Evolutionary conservation across 2,329 filamentous ascomycete species (phyloP).

Genomic region (Colletotrichum tropicicola): DNA sequence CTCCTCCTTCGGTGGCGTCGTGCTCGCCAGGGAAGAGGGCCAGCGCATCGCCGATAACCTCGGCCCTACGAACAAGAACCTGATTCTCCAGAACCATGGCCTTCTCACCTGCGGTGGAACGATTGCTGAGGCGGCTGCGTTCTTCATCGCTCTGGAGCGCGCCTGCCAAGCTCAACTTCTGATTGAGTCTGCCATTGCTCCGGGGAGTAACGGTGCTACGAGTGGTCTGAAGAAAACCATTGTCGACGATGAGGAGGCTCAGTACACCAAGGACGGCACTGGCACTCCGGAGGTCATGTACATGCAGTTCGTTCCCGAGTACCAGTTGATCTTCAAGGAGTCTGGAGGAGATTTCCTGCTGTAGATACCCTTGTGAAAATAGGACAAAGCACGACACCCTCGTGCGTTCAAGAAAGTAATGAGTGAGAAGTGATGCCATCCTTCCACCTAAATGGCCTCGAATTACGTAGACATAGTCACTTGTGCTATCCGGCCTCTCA

Average conservation of each 20-base stretch:
- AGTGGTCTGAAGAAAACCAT: conserved; percentile 42
- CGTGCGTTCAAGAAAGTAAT: neutral
- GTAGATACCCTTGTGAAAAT: conserved; percentile 10
- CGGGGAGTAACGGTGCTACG: conserved; percentile 30
- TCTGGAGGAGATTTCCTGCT: conserved; percentile 40
- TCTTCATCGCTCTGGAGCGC: conserved; percentile 74
- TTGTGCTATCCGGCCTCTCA: too few species aligned
- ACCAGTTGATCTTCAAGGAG: conserved; percentile 40
- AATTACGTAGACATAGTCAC: too few species aligned
- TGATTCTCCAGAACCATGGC: conserved; percentile 76
- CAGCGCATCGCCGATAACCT: conserved; percentile 68
- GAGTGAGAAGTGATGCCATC: too few species aligned
- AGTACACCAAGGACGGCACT: conserved; percentile 39
- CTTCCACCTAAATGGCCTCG: too few species aligned
- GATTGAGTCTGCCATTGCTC: conserved; percentile 65
- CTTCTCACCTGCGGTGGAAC: conserved; percentile 73
- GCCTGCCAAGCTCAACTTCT: conserved; percentile 73
- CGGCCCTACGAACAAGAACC: conserved; percentile 63
- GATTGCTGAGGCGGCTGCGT: conserved; percentile 75
- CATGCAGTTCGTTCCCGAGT: conserved; percentile 45
- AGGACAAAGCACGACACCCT: neutral
- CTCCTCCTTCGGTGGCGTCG: conserved; percentile 57
- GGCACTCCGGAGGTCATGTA: conserved; percentile 41
- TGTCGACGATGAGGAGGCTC: conserved; percentile 51
- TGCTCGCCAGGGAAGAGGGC: conserved; percentile 70